Conservation (phyloP, 768 basidiomycete genomes). For the Suillus brevipes region DNA sequence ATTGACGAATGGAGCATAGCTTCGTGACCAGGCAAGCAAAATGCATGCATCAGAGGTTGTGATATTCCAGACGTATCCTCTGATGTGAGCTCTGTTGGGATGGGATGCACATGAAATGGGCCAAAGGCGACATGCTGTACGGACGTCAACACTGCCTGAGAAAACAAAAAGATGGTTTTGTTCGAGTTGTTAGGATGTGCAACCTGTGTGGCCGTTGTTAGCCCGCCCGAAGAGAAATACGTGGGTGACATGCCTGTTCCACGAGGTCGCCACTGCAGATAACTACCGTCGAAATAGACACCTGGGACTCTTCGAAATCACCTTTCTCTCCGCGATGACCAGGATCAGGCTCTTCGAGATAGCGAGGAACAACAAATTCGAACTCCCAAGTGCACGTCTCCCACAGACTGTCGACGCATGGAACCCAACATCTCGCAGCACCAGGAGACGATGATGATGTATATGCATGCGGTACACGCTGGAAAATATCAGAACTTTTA, state of each 20-base stretch:
- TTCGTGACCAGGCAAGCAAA: conserved; percentile 91
- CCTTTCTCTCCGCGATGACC: conserved; percentile 39
- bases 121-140: conserved; percentile 98
- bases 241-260: conserved; percentile 69
- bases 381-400: conserved; percentile 99
- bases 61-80: conserved; percentile 64
- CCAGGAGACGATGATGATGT: conserved; percentile 86
- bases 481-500: conserved; percentile 19
- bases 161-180: conserved; percentile 93
- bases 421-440: conserved; percentile 97
- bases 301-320: conserved; percentile 50
- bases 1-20: conserved; percentile 67
- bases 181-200: conserved; percentile 91
- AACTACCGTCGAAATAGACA: conserved; percentile 77
- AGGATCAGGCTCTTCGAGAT: conserved; percentile 57
- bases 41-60: conserved; percentile 82
- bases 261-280: conserved; percentile 93
- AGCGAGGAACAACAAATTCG: conserved; percentile 89
- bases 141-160: conserved; percentile 82
- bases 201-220: conserved; percentile 50
- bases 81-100: conserved; percentile 58
- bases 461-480: conserved; percentile 94
- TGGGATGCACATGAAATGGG: conserved; percentile 80
- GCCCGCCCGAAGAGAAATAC: conserved; percentile 1
- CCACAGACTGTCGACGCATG: conserved; percentile 92